Evolutionary conservation across 148 eudicot species (phyloP).

Genomic region (Tetragonia tetragonoides): DNA sequence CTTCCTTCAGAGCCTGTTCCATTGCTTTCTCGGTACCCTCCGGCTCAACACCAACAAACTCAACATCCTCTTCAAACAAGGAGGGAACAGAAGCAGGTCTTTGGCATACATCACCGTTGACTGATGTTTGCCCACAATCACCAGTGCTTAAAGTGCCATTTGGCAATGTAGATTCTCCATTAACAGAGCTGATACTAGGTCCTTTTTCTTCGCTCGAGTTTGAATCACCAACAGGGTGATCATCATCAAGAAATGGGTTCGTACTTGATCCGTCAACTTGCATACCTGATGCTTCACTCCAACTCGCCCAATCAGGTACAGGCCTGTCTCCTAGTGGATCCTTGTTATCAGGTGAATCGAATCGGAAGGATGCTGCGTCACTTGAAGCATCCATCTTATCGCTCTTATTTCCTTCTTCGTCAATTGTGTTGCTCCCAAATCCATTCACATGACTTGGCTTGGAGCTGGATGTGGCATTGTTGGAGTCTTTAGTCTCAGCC

Average conservation of each 20-base stretch:
- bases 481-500: constrained; percentile 37
- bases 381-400: constrained; percentile 32
- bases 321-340: constrained; percentile 58
- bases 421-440: constrained; percentile 19
- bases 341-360: constrained; percentile 48
- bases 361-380: constrained; percentile 40
- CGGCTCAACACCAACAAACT: constrained; percentile 93
- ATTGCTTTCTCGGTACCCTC: constrained; percentile 95
- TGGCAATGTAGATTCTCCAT: constrained; percentile 33
- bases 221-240: constrained; percentile 13
- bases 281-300: constrained; percentile 61
- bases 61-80: constrained; percentile 93
- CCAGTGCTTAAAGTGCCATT: constrained; percentile 40
- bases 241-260: constrained; percentile 64
- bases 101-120: constrained; percentile 34
- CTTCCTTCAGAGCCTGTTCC: constrained; percentile 95
- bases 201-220: constrained; percentile 31
- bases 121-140: constrained; percentile 34
- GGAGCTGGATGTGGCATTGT: constrained; percentile 35
- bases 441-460: constrained; percentile 27
- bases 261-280: constrained; percentile 55
- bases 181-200: constrained; percentile 24
- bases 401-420: constrained; percentile 20
- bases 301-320: constrained; percentile 73
- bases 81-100: constrained; percentile 53